A percentile compares a stretch with the other conserved stretches of the same genome.
Conservation (phyloP, 257 asterid species). For the Jaltomata sinuosa region DNA sequence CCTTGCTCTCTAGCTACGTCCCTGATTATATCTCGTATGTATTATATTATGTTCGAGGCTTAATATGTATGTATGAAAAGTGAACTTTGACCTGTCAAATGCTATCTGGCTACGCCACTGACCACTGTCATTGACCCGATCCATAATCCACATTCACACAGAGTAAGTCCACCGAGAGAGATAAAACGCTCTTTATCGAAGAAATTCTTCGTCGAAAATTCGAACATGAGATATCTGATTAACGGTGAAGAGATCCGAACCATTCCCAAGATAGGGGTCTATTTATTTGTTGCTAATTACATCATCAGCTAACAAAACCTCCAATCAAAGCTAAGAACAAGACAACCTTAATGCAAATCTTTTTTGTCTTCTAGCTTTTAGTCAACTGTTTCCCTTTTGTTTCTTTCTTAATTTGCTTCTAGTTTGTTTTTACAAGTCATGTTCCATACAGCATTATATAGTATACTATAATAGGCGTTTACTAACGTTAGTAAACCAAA, state of each 20-base stretch:
- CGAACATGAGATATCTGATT: not conserved
- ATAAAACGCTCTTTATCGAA: not conserved
- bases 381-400: conserved; percentile 34
- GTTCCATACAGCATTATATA: not conserved
- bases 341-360: conserved; percentile 18
- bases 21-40: too few species aligned
- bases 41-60: too few species aligned
- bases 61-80: too few species aligned
- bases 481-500: not conserved
- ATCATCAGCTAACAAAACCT: conserved; percentile 29
- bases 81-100: too few species aligned
- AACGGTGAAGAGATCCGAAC: not conserved
- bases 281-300: conserved; percentile 5
- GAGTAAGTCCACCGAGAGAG: not conserved
- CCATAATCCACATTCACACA: not conserved
- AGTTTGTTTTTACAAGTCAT: not conserved
- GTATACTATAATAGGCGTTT: not conserved
- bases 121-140: accelerated
- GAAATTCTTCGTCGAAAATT: not conserved
- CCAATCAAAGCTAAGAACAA: conserved; percentile 7
- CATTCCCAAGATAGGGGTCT: not conserved
- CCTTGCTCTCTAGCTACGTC: too few species aligned
- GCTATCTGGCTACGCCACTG: not conserved
- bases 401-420: not conserved
- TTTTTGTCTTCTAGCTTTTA: conserved; percentile 16